Conservation (phyloP, 192 early-diverging fungal species). For the Umbelopsis vinacea region DNA sequence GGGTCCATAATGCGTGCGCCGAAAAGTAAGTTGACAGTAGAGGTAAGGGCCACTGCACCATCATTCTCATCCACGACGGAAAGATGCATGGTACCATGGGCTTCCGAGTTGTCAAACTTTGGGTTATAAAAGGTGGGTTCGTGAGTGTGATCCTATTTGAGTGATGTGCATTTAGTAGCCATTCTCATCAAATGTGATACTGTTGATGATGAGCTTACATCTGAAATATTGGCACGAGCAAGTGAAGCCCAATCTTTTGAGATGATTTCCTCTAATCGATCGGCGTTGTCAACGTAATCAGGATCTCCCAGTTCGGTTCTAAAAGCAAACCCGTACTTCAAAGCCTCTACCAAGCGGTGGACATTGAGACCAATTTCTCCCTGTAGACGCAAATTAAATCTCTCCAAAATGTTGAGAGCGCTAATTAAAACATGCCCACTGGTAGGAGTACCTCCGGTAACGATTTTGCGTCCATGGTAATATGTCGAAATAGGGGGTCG, state of each 20-base stretch:
- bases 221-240: constrained; percentile 76
- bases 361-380: constrained; percentile 66
- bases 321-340: constrained; percentile 87
- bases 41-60: constrained; percentile 83
- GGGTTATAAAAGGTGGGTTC: constrained; percentile 79
- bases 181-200: not conserved
- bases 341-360: constrained; percentile 86
- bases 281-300: constrained; percentile 64
- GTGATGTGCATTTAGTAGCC: not conserved
- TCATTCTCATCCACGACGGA: constrained; percentile 77
- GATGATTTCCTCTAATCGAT: constrained; percentile 63
- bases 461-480: constrained; percentile 81
- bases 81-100: constrained; percentile 93
- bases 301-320: constrained; percentile 86
- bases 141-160: constrained; percentile 57
- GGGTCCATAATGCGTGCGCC: constrained; percentile 88
- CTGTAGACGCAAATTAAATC: constrained; percentile 66
- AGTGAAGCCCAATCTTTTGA: constrained; percentile 69
- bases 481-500: constrained; percentile 63
- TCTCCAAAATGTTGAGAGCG: constrained; percentile 87
- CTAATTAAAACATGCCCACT: constrained; percentile 84
- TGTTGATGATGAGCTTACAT: constrained; percentile 37
- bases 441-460: constrained; percentile 75
- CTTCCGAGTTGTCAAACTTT: constrained; percentile 71
- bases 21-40: constrained; percentile 90